phyloP scores from a whole-genome alignment of 1,284 basidiomycete genomes.

The Ustilago tritici region DNA sequence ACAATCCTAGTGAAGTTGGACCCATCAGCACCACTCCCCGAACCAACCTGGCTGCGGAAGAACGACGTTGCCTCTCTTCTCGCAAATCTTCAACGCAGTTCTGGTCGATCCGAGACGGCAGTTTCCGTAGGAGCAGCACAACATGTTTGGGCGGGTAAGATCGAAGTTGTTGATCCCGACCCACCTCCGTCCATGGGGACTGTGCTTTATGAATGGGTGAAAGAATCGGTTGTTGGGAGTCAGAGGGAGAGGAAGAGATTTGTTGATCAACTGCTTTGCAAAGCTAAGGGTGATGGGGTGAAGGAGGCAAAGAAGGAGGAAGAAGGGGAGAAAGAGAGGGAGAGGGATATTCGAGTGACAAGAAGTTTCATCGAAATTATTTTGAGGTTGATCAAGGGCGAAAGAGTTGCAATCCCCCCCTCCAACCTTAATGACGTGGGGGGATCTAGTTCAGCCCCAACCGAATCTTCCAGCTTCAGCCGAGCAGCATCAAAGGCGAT shows the following conservation, averaged over 20 bases:
- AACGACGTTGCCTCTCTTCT: slow-evolving; percentile 94
- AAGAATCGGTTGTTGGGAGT: slow-evolving; percentile 80
- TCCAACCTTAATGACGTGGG: background rate
- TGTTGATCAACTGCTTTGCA: slow-evolving; percentile 85
- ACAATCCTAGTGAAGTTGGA: slow-evolving; percentile 74
- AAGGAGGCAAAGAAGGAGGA: slow-evolving; percentile 74
- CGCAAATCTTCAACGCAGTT: slow-evolving; percentile 83
- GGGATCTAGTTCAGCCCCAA: background rate
- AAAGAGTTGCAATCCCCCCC: slow-evolving; percentile 7
- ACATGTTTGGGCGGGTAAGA: slow-evolving; percentile 86
- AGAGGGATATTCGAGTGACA: slow-evolving; percentile 16
- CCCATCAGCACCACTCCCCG: slow-evolving; percentile 81
- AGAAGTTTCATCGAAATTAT: slow-evolving; percentile 25
- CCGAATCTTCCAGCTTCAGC: too few species aligned
- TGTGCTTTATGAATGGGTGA: slow-evolving; percentile 87
- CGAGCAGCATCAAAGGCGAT: too few species aligned
- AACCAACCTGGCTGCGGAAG: slow-evolving; percentile 94
- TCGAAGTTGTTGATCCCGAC: slow-evolving; percentile 91
- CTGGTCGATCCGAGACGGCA: slow-evolving; percentile 72
- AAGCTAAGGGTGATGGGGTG: slow-evolving; percentile 65
- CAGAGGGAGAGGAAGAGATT: slow-evolving; percentile 84
- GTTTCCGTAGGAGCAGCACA: slow-evolving; percentile 17
- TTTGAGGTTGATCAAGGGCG: slow-evolving; percentile 25
- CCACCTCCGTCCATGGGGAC: slow-evolving; percentile 92
- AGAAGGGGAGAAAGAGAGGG: slow-evolving; percentile 74